Base-by-base conservation (phyloP, 352 stramenopile species). In the Phytophthora lateralis region DNA sequence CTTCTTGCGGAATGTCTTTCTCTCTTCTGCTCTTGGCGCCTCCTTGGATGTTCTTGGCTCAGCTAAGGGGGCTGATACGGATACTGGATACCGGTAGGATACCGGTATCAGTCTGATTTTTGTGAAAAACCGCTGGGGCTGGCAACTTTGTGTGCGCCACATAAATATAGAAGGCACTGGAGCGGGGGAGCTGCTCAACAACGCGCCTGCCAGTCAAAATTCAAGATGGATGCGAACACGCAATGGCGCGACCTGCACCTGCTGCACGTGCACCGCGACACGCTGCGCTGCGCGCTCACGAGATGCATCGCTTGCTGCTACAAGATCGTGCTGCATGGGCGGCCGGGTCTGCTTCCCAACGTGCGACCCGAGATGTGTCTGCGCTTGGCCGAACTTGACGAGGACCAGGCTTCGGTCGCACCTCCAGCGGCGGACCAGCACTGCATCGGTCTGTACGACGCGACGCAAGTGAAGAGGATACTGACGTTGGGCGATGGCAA, bases 401-500 rank as follows among this genome's bases (percentile, higher is more conserved):
- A 41, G 4, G 53, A 46, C 4, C 42, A 62, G 3, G 46, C 26
- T 30, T 8, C 26, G 48, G 10, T 53, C 42, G 45, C n/a, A 17
- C n/a, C 37, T 20, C 6, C 37, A 42, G 37, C 3, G 6, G 9
- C 3, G 2, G n/a, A 52, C 11, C 54, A 56, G 20, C 53, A 73
- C 15, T 18, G 38, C 24, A 75, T 90, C 14, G 83, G 82, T 0
- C 69, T 94, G 17, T 94, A 92, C 50, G 72, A 89, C 46, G 73
- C 75, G 1, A n/a, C 27, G 0, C 45, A 71, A 11, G 46, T 84
- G 14, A 72, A 80, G 57, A 65, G 72, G 15, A 78, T 98, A 2
- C 63, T 98, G 29, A 98, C 92, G 0, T 81, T 99, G 2, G 97
- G 97, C 14, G 97, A 99, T 69, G 97, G 97, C 42, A 97, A 99